Conservation (phyloP, 148 eudicot genomes). For the Suaeda aralocaspica region DNA sequence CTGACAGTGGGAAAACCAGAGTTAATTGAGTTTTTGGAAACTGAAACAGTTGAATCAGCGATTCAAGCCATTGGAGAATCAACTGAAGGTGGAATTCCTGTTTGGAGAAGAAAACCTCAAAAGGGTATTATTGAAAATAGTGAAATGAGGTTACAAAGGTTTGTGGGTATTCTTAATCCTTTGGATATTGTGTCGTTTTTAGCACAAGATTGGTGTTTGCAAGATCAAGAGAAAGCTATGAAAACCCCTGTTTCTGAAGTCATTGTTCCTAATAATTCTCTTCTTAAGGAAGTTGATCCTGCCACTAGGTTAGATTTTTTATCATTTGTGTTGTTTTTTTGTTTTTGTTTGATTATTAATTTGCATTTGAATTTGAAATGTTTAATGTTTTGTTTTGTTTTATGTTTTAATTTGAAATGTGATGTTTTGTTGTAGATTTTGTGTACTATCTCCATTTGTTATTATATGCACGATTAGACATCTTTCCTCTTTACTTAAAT, state of each 20-base stretch:
- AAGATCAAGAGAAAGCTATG: constrained; percentile 81
- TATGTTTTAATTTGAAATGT: neutral
- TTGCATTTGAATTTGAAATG: neutral
- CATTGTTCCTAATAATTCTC: constrained; percentile 53
- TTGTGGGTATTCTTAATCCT: constrained; percentile 84
- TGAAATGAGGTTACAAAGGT: constrained; percentile 65
- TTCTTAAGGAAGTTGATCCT: constrained; percentile 87
- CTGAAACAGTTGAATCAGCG: constrained; percentile 80
- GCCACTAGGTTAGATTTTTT: constrained; percentile 65
- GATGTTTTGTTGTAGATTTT: neutral
- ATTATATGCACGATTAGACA: no score
- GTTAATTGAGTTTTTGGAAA: constrained; percentile 65
- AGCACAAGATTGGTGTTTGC: constrained; percentile 67
- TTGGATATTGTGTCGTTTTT: constrained; percentile 81
- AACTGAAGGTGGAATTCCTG: constrained; percentile 80
- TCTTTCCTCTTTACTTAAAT: no score
- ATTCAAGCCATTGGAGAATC: constrained; percentile 77
- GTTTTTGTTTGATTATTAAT: constrained; percentile 6
- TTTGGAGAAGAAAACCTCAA: constrained; percentile 61
- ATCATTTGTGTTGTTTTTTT: neutral
- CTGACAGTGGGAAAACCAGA: constrained; percentile 94
- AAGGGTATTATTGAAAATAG: constrained; percentile 53
- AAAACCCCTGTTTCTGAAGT: constrained; percentile 81
- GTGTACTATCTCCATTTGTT: no score
- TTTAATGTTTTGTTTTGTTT: neutral